Evolutionary conservation across 2,329 filamentous ascomycete genomes (phyloP).

Genomic region (Nothophoma quercina): DNA sequence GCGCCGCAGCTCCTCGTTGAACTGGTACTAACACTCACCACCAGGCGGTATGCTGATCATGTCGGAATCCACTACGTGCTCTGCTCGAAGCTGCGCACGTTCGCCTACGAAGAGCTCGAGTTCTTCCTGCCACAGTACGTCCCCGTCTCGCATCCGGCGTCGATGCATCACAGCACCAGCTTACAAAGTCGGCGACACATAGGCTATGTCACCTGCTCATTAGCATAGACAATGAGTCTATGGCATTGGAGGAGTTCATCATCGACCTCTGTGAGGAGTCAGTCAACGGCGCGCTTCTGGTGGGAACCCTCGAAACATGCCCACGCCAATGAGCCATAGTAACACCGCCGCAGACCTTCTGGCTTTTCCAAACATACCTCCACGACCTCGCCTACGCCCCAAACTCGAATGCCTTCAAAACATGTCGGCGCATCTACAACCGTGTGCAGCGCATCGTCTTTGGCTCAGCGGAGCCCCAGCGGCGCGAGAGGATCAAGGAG

Average conservation of each 20-base stretch:
- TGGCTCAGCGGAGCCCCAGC: slow-evolving; percentile 72
- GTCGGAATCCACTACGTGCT: slow-evolving; percentile 90
- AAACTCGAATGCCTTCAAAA: slow-evolving; percentile 79
- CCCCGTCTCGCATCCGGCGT: slow-evolving; percentile 13
- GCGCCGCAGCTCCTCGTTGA: slow-evolving; percentile 12
- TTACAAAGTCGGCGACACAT: slow-evolving; percentile 24
- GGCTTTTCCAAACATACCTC: slow-evolving; percentile 88
- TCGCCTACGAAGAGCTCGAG: slow-evolving; percentile 89
- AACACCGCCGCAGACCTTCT: slow-evolving; percentile 73
- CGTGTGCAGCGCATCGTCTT: slow-evolving; percentile 90
- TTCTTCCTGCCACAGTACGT: slow-evolving; percentile 78
- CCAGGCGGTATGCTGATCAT: slow-evolving; percentile 85
- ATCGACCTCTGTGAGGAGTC: slow-evolving; percentile 87
- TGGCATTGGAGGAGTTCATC: slow-evolving; percentile 88
- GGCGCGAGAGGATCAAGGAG: slow-evolving; percentile 79
- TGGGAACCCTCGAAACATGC: slow-evolving; percentile 54
- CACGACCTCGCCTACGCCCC: slow-evolving; percentile 80
- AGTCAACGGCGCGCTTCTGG: slow-evolving; percentile 81
- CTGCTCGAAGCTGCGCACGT: slow-evolving; percentile 86
- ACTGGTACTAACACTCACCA: slow-evolving; percentile 19
- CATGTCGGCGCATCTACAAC: slow-evolving; percentile 84
- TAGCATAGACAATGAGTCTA: slow-evolving; percentile 88
- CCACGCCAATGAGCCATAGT: not conserved
- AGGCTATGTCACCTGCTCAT: slow-evolving; percentile 83
- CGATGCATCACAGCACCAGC: slow-evolving; percentile 49